These are phyloP conservation scores for Sanguinoderma infundibulare DNA, from an alignment of 1,284 basidiomycete species.

Conservation along the genomic window DNA sequence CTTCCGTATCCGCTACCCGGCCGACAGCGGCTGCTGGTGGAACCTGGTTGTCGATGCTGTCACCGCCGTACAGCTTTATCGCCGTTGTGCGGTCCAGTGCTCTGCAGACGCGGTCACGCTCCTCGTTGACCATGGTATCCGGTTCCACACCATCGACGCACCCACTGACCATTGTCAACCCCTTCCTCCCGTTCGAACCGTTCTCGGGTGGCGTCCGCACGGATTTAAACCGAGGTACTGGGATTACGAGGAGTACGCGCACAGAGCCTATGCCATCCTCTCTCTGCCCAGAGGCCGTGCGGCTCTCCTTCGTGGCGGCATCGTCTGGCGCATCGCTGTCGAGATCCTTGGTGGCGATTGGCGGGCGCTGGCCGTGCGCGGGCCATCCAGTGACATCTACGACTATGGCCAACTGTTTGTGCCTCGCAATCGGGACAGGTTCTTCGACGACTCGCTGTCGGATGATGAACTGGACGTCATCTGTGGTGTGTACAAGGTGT, in stretches of 20 bases:
- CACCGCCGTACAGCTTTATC: not conserved
- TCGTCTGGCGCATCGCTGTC: slow-evolving; percentile 29
- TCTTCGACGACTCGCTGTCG: not conserved
- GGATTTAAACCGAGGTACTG: not conserved
- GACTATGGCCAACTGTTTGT: not conserved
- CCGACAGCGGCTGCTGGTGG: not conserved
- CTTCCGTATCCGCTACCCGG: not conserved
- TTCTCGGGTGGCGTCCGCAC: not conserved
- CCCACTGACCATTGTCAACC: not conserved
- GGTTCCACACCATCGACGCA: not conserved
- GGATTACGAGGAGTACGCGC: not conserved
- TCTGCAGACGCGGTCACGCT: not conserved
- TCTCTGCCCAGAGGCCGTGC: slow-evolving; percentile 23
- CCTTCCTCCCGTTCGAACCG: not conserved
- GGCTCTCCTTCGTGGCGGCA: slow-evolving; percentile 30
- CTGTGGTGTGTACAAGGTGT: not conserved
- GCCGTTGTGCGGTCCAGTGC: not conserved
- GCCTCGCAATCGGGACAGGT: not conserved
- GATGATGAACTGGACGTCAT: not conserved
- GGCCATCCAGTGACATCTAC: not conserved
- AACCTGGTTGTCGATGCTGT: not conserved
- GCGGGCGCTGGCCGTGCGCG: not conserved
- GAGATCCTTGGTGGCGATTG: slow-evolving; percentile 18
- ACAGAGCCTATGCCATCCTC: not conserved
- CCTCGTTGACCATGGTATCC: not conserved